Evolutionary conservation across 768 basidiomycete genomes (phyloP), one percentile per base, ranked within the genome.

Genomic region (Pleurotus citrinopileatus): DNA sequence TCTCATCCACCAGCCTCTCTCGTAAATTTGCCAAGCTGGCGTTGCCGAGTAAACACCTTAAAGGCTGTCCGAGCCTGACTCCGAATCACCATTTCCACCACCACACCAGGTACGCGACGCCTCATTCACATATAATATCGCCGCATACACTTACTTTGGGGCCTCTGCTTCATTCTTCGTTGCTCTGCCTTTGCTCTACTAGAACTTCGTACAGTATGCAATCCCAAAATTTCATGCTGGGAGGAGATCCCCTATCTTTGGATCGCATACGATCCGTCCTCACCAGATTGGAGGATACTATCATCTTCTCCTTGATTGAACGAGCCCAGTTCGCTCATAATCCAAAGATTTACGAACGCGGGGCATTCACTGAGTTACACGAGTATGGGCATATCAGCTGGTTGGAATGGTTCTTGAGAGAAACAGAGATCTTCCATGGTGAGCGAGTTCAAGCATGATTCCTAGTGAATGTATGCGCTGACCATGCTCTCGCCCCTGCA

Each of bases 281-380:
- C 13, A 85, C 79, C 58, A 82, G 97, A 23, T 83, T 99, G 20
- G 97, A 99, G 67, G 97, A 99, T 62, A 99, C 96, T 19, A 98
- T 99, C 75, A 98, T 98, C 69, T 99, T 99, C 69, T 86, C 83
- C 46, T 80, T 98, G 54, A 99, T 99, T 63, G 97, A 99, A 68
- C 83, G 97, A 15, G 96, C 95, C 0, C 96, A 98, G 67, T 99
- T 98, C 65, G 93, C 93, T 0, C 88, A 92, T 66, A 98, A 98
- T 65, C 85, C 89, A 19, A 82, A 79, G 56, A 95, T 97, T 55
- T 99, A 99, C 72, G 76, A 85, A 50, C 79, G 78, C 13, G 89
- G 86, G 20, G 86, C 80, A 1, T 91, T 98, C 71, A 69, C 83
- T 29, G 91, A 95, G 69, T 78, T 97, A 37, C 77, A 76, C 36